These are phyloP conservation scores for Infundibulicybe gibba DNA, from an alignment of 768 basidiomycete species.

Conservation along the genomic window DNA sequence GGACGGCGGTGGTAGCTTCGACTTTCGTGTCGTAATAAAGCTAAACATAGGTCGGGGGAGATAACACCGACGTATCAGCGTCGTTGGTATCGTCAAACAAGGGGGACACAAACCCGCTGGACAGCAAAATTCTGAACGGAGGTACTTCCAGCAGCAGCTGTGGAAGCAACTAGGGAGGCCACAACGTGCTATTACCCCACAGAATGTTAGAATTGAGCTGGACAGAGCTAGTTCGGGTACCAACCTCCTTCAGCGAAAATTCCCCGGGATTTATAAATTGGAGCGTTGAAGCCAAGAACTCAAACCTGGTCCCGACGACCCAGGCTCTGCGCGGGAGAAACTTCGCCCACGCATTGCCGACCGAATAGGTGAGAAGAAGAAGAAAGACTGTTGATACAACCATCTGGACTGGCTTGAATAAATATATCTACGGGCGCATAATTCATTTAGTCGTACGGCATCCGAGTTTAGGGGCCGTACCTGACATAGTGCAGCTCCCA, in stretches of 20 bases:
- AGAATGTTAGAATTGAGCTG: neutral
- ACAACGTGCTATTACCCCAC: conserved; percentile 45
- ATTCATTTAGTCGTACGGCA: neutral
- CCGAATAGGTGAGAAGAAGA: conserved; percentile 46
- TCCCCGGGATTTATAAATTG: conserved; percentile 53
- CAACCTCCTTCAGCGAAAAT: conserved; percentile 58
- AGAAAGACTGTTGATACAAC: conserved; percentile 54
- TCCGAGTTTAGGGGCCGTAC: conserved; percentile 21
- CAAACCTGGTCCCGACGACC: conserved; percentile 41
- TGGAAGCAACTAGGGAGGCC: conserved; percentile 52
- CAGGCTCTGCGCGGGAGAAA: conserved; percentile 37
- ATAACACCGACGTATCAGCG: too few species aligned
- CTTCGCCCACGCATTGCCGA: conserved; percentile 48
- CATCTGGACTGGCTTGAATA: conserved; percentile 55
- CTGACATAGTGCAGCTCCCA: conserved; percentile 57
- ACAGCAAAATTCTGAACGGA: conserved; percentile 62
- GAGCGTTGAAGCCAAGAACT: conserved; percentile 33
- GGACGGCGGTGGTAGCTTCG: conserved; percentile 48
- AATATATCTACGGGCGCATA: conserved; percentile 39
- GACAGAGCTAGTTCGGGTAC: conserved; percentile 4
- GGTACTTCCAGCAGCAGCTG: conserved; percentile 48
- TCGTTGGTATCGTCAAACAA: neutral
- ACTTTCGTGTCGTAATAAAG: conserved; percentile 59
- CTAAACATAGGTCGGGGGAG: conserved; percentile 20
- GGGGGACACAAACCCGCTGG: conserved; percentile 36